Base-by-base conservation (phyloP, 202 grass and related monocot genomes). In the Carex sylvatica region DNA sequence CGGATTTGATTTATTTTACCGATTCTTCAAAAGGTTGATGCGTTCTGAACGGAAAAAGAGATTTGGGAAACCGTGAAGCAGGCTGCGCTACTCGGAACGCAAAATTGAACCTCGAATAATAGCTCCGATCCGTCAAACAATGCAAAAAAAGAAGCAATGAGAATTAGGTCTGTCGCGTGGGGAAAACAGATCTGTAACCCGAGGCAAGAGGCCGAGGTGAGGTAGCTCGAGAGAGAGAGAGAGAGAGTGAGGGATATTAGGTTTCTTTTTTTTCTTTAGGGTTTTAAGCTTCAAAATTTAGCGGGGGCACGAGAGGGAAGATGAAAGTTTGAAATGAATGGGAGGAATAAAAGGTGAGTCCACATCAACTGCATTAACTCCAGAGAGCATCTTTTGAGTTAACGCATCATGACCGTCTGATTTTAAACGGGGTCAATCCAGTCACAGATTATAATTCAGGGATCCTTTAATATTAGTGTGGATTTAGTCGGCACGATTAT, bases 251-350 rank as follows among this genome's bases (percentile, higher is more conserved):
- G 31, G 1, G 78, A 65, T 35, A 10, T 64, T 65, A 15, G 31
- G 12, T 1, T 68, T 42, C 10, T 38, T 23, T 3, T 10, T 15
- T 35, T 33, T 15, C 60, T n/a, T 10, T 63, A 63, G 76, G 46
- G 62, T 82, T 82, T 69, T 9, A 66, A 82, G 68, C 14, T 53
- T 67, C 42, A 65, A 54, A 54, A 53, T 82, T 82, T 69, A 82
- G 80, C 80, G 80, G 63, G 79, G 79, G 38, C 62, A 77, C 73
- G 61, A 63, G 61, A 80, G 47, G 42, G 63, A 81, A 67, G 61
- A 28, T n/a, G 58, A 66, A 82, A 66, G 23, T 82, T 82, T 82
- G 44, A 68, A 82, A 68, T 23, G 18, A 60, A 80, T 71, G 31
- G 52, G 42, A 60, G n/a, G 55, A 58, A 61, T 3, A 18, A 40